These are phyloP conservation scores for Colletotrichum scovillei DNA, from an alignment of 2,329 filamentous ascomycete genomes.

Conservation along the genomic window DNA sequence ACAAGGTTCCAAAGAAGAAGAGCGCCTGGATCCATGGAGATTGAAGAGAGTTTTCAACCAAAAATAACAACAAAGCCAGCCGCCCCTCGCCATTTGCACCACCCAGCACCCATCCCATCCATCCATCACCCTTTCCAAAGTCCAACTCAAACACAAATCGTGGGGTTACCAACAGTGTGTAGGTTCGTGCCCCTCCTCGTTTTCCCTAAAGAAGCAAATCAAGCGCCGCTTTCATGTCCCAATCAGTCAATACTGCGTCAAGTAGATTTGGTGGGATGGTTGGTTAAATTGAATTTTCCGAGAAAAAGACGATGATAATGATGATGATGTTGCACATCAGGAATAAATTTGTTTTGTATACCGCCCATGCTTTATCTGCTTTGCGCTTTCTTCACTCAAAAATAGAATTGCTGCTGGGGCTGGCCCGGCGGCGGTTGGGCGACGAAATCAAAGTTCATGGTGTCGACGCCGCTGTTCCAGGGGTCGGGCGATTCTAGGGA, in stretches of 20 bases:
- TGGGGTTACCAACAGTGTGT: background rate
- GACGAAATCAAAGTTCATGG: slow-evolving; percentile 71
- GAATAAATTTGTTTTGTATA: background rate
- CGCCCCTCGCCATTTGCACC: background rate
- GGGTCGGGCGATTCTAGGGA: slow-evolving; percentile 68
- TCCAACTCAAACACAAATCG: background rate
- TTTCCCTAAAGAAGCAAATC: background rate
- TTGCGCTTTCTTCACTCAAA: slow-evolving; percentile 45
- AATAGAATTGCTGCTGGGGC: slow-evolving; percentile 67
- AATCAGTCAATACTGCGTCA: background rate
- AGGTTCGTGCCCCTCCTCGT: background rate
- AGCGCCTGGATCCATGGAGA: background rate
- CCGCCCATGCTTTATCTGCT: background rate
- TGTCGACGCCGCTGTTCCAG: slow-evolving; percentile 66
- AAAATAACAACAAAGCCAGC: background rate
- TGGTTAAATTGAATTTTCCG: background rate
- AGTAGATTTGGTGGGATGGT: background rate
- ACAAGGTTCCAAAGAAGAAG: background rate
- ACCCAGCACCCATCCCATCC: background rate
- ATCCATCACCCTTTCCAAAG: background rate
- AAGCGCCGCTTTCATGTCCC: slow-evolving; percentile 10
- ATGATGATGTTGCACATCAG: background rate
- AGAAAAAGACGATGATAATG: background rate
- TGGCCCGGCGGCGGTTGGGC: slow-evolving; percentile 70
- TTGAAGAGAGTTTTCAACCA: background rate